Evolutionary conservation across 441 rosid genomes (phyloP), one percentile per base, ranked within the genome.

Genomic region (Gossypium aridum): DNA sequence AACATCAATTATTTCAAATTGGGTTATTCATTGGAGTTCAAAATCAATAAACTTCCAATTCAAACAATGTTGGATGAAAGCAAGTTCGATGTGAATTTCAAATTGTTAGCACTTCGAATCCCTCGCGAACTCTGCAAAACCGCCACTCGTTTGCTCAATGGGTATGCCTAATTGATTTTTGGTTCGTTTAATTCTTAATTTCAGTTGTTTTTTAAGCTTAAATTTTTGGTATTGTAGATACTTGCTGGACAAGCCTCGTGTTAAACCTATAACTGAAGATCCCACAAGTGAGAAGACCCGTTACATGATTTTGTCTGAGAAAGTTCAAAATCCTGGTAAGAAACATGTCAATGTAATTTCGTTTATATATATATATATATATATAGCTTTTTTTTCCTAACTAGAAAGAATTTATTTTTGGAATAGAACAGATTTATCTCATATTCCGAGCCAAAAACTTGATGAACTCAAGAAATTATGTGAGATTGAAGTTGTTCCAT

Each of bases 231-330:
- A 0, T 28, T 16, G 4, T 82, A 95, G 99, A 56, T 91, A 87
- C 83, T 82, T 95, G 87, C 87, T 95, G 47, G 88, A 91, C 72
- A 95, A 86, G 88, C 83, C 93, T 56, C 85, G 98, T 4, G 78
- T 91, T 75, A 95, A 95, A 73, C 99, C 98, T 3, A 80, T 95
- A 28, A 84, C 85, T 3, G 98, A 92, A 81, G 96, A 95, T 71
- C 95, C 93, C 37, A 77, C 85, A 1, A 78, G 84, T 63, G 88
- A 88, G 47, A 86, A 83, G 81, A 85, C 84, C 62, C 97, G 97
- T 60, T 85, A 80, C 39, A 62, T 95, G 79, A 85, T 95, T 75
- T 82, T 95, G 59, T 90, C 99, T 1, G 97, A 93, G 66, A 81
- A 13, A 22, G 85, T 95, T 79, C 86, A 76, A 72, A 83, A 67